phyloP scores from a whole-genome alignment of 2,329 filamentous ascomycete species.

The Corynespora cassiicola region DNA sequence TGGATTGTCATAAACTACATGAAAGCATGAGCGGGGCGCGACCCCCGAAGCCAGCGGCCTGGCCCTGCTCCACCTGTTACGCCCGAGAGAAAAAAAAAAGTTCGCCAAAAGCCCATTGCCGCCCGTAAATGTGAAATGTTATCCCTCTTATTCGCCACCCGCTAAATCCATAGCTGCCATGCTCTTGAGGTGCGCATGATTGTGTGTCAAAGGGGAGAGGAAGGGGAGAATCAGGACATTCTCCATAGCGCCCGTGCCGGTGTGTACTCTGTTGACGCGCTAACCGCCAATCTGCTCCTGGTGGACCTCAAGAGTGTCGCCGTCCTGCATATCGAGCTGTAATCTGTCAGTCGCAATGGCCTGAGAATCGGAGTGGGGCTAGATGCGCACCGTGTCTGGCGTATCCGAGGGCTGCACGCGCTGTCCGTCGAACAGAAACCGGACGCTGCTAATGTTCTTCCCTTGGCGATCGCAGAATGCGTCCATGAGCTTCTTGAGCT shows the following conservation, averaged over 20 bases:
- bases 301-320: constrained; percentile 95
- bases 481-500: constrained; percentile 97
- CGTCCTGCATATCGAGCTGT: constrained; percentile 95
- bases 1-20: constrained; percentile 27
- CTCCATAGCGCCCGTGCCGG: constrained; percentile 7
- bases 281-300: constrained; percentile 94
- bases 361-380: background rate
- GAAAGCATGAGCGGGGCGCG: constrained; percentile 26
- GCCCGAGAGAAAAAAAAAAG: constrained; percentile 28
- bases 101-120: constrained; percentile 29
- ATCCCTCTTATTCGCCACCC: too few species aligned
- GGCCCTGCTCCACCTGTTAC: constrained; percentile 32
- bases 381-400: constrained; percentile 80
- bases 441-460: constrained; percentile 81
- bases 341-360: constrained; percentile 17
- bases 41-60: constrained; percentile 24
- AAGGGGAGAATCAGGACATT: too few species aligned
- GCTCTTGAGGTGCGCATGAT: too few species aligned
- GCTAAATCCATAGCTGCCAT: too few species aligned
- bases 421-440: constrained; percentile 96
- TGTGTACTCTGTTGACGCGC: too few species aligned
- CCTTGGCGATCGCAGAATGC: constrained; percentile 97
- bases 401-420: constrained; percentile 89
- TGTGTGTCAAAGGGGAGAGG: background rate
- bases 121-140: constrained; percentile 4